Evolutionary conservation across 371 early-diverging fungal genomes (phyloP).

Genomic region (Apophysomyces elegans): DNA sequence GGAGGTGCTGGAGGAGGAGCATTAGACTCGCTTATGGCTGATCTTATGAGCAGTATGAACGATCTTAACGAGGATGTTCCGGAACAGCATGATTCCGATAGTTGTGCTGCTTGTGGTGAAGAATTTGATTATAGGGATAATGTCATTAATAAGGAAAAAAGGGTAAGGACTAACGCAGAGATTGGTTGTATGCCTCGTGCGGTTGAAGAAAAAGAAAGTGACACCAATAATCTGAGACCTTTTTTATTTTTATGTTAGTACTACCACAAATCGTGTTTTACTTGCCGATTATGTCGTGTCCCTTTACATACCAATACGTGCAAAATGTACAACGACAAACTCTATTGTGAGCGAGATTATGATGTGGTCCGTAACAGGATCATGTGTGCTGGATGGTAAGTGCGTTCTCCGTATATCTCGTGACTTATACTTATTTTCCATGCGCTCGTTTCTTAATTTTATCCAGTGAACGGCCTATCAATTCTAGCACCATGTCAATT

Average conservation of each 20-base stretch:
- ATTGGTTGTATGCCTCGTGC: slow-evolving; percentile 11
- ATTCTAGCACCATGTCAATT: slow-evolving; percentile 12
- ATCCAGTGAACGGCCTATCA: slow-evolving; percentile 15
- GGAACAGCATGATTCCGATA: slow-evolving; percentile 12
- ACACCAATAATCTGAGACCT: slow-evolving; percentile 9
- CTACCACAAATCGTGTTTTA: slow-evolving; percentile 57
- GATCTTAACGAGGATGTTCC: slow-evolving; percentile 20
- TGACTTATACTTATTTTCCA: too few relatives aligned
- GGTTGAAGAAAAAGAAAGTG: slow-evolving; percentile 5
- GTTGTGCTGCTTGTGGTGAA: slow-evolving; percentile 32
- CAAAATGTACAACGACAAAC: slow-evolving; percentile 57
- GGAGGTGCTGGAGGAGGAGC: slow-evolving; percentile 28
- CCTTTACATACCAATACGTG: slow-evolving; percentile 53
- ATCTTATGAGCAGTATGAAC: slow-evolving; percentile 60
- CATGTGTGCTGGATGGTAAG: slow-evolving; percentile 60
- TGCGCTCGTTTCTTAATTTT: neutral
- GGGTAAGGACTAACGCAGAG: slow-evolving; percentile 33
- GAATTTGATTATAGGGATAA: slow-evolving; percentile 52
- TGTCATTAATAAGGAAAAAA: slow-evolving; percentile 34
- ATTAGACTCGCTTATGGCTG: slow-evolving; percentile 62
- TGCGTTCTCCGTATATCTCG: neutral
- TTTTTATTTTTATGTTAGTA: slow-evolving; percentile 28
- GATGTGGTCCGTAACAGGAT: slow-evolving; percentile 54
- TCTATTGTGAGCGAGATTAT: slow-evolving; percentile 76
- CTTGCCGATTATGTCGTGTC: slow-evolving; percentile 68